Evolutionary conservation across 164 flowering plant genomes (phyloP), one percentile per base, ranked within the genome.

Genomic region (Euptelea pleiosperma): DNA sequence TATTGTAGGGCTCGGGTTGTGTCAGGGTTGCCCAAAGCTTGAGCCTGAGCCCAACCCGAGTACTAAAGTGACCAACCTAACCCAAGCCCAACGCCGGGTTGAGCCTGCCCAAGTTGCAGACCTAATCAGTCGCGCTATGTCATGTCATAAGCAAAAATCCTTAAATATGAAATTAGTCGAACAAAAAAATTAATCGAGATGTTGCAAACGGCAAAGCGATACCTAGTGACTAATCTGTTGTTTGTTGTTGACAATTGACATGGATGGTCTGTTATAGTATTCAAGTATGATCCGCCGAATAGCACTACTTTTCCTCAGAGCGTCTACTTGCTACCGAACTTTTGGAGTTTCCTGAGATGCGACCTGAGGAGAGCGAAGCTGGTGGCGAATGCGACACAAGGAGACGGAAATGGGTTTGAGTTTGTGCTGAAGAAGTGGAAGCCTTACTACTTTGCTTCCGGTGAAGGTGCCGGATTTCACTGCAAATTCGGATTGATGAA

Each of bases 201-300:
- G n/a, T n/a, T n/a, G n/a, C n/a, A n/a, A n/a, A n/a, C n/a, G n/a
- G n/a, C n/a, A n/a, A n/a, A n/a, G n/a, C n/a, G n/a, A n/a, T n/a
- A n/a, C n/a, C n/a, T n/a, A n/a, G n/a, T n/a, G n/a, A 33, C 11
- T 31, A 10, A 33, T 47, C 21, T 9, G 22, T 26, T 3, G 12
- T 24, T n/a, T n/a, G n/a, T n/a, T n/a, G n/a, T n/a, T n/a, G n/a
- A n/a, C n/a, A n/a, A n/a, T n/a, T n/a, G n/a, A n/a, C n/a, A n/a
- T n/a, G n/a, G n/a, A n/a, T n/a, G n/a, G n/a, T 33, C 5, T 34
- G 12, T 51, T 55, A 19, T 70, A 73, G 81, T 77, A 51, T 78
- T 80, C 78, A 77, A 73, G 59, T 85, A 75, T 41, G 77, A 77
- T 35, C 65, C 80, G 12, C 82, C 82, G 3, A 74, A 49, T 59